Evolutionary conservation across 2,329 filamentous ascomycete species (phyloP), one percentile per base, ranked within the genome.

Genomic region (Fusarium albidum): DNA sequence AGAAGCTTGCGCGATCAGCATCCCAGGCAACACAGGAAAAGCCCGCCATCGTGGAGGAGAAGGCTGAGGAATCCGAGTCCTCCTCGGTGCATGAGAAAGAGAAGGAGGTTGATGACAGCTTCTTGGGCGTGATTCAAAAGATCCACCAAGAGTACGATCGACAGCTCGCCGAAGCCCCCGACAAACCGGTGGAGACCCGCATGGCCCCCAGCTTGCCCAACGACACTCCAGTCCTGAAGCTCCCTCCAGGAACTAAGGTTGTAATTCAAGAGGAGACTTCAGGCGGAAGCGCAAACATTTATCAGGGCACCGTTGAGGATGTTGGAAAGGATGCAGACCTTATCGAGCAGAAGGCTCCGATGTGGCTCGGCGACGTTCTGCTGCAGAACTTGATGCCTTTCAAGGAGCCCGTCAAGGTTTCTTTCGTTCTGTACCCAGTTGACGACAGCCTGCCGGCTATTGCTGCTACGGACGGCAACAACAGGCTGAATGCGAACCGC

Each of bases 401-500:
- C 53, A 98, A 98, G 77, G 95, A 98, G n/a, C 87, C 93, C 2
- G 85, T 94, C 64, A 99, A 99, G 79, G 88, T 98, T n/a, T 93
- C 91, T 4, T 99, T 99, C 68, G 84, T 96, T 13, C 80, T 99
- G 18, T 86, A 95, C 64, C 93, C 95, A 0, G 82, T 90, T 65
- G 88, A 91, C 61, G 76, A 82, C 21, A 63, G 49, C 25, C 77
- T 98, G 45, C 92, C 92, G 1, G 83, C 82, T 48, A 89, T 97
- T 42, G 84, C 89, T 27, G 84, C 86, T 18, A 75, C 85, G 5
- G 92, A 96, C 68, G 89, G 88, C 45, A 96, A 94, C 72, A 94
- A 93, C 62, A 88, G 95, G 18, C 81, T 99, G 44, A 99, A 98
- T 71, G 95, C 95, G 10, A 99, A 98, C 69, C 86, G 94, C 49